Evolutionary conservation across 1,284 basidiomycete genomes (phyloP), one percentile per base, ranked within the genome.

Genomic region (Thecaphora frezii): DNA sequence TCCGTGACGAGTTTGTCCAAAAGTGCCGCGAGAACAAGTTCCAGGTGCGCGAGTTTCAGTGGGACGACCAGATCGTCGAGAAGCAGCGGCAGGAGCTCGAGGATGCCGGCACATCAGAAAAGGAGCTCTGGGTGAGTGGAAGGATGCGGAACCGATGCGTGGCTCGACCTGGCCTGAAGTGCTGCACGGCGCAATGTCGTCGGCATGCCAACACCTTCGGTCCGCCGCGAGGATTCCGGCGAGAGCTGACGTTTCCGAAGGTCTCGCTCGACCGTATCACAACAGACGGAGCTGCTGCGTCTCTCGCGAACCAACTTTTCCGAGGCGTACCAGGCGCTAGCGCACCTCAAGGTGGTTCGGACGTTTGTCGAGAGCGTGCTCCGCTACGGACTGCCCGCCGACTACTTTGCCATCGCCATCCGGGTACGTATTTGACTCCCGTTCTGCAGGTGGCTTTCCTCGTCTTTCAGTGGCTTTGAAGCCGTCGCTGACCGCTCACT

Each of bases 21-120:
- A 93, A 92, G 80, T 94, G 91, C 76, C 84, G 96, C 64, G 96
- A 98, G 80, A 88, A 91, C 82, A 97, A 96, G 91, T 98, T 91
- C 82, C 87, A 91, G 56, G 86, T 93, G 10, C 87, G 96, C 24
- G 96, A 99, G 68, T 99, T 97, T 78, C 85, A 85, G n/a, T 98
- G 86, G 80, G 91, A 94, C 40, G 89, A 93, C 76, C 86, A 88
- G 38, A 86, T 88, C 51, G 84, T 93, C n/a, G 84, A 84, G 62
- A 91, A 89, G 80, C 90, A 94, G 77, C 84, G 85, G 66, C 85
- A 89, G 76, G 93, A 97, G 56, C 82, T 97, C 13, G 86, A 87
- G 26, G 83, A 84, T 30, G 87, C 93, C 2, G 88, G 89, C 66
- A 84, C 85, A 9, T 90, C 92, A 43, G 96, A 98, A 83, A 94